Base-by-base conservation (phyloP, 257 asterid species). In the Forsythia suspensa region DNA sequence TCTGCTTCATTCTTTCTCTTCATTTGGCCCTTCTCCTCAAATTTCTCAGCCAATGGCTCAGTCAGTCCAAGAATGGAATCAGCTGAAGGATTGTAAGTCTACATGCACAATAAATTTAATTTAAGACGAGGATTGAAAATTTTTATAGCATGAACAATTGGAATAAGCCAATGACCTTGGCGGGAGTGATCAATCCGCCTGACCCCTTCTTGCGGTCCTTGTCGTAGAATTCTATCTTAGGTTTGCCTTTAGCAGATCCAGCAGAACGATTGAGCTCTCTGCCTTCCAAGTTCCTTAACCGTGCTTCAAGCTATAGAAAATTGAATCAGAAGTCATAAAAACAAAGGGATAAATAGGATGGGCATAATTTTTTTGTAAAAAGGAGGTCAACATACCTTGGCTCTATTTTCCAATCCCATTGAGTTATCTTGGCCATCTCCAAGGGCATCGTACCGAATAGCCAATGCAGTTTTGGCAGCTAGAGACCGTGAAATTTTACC, bases 1-100 rank as follows among this genome's bases (percentile, higher is more conserved):
- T 44, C 61, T 78, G 78, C 15, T 36, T 37, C 77, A 48, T 77
- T 82, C 73, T 63, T 18, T 73, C 43, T 76, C 88, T 9, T 59
- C 21, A n/a, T 59, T 59, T 21, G 67, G 36, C 67, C 20, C 34
- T 3, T 59, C 20, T 59, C 67, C 4, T n/a, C 67, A 20, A 24
- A 6, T 21, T 78, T 80, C 76, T 87, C 77, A 48, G 87, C 73
- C n/a, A 79, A 77, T 38, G 87, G 74, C 77, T 81, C 88, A n/a
- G 87, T 76, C 2, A 75, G 89, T 40, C 89, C 87, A 55, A 90
- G 86, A 65, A 88, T 48, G 29, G 96, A 84, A 78, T 91, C 98
- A 1, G 96, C 91, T n/a, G 96, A 83, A 51, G 97, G 91, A 78
- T 93, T 93, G 91, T 90, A 93, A 0, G 83, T 85, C 96, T 91